Conservation (phyloP, 176 grass and related monocot species). For the Neostapfia colusana region DNA sequence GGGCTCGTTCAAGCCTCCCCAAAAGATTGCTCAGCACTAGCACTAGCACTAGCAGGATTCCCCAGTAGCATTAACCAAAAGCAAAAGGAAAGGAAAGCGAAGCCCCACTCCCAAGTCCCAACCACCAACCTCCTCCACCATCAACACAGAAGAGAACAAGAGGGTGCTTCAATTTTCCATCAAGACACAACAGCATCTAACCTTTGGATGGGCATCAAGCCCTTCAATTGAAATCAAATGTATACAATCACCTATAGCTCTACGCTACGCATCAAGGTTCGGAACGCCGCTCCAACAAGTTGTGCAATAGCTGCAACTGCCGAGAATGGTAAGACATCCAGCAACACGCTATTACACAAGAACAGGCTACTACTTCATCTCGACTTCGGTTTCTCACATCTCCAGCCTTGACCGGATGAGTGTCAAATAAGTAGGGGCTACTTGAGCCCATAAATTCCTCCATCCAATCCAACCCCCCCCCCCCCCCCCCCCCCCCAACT, state of each 20-base stretch:
- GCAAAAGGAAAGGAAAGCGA: constrained; percentile 2
- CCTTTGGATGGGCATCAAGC: neutral
- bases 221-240: constrained; percentile 5
- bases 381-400: neutral
- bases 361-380: constrained; percentile 40
- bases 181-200: neutral
- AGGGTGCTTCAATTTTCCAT: no score
- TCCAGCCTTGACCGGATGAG: constrained; percentile 29
- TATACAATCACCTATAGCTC: neutral
- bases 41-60: neutral
- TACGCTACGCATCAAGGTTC: neutral
- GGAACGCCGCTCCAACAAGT: constrained; percentile 16
- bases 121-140: neutral
- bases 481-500: no score
- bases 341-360: neutral
- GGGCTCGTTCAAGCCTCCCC: neutral
- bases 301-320: constrained; percentile 28
- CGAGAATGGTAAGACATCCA: constrained; percentile 19
- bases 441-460: constrained; percentile 31
- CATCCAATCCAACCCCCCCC: no score
- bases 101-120: neutral
- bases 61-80: neutral
- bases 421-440: neutral
- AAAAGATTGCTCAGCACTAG: neutral
- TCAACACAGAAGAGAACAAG: no score